A percentile compares a stretch with the other conserved stretches of the same genome.
Conservation (phyloP, 345 rosid species). For the Brassica incana region DNA sequence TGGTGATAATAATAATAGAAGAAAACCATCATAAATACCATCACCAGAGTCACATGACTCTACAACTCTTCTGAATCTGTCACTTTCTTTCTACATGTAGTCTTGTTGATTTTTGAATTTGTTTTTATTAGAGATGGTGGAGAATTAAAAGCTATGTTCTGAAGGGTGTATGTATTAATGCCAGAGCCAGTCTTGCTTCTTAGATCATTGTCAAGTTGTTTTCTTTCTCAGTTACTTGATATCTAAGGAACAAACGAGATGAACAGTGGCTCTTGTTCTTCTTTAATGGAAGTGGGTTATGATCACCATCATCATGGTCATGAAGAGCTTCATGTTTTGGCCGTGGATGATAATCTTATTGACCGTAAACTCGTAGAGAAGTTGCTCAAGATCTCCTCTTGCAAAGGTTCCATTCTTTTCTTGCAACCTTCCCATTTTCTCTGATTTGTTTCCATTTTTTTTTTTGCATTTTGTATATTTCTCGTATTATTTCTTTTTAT, state of each 20-base stretch:
- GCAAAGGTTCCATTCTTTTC: neutral
- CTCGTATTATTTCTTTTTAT: neutral
- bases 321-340: constrained; percentile 22
- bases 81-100: constrained; percentile 42
- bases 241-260: constrained; percentile 24
- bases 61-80: constrained; percentile 30
- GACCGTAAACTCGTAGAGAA: constrained; percentile 70
- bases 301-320: constrained; percentile 17
- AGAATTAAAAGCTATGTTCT: constrained; percentile 18
- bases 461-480: neutral
- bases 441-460: neutral
- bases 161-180: constrained; percentile 8
- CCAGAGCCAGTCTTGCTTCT: constrained; percentile 14
- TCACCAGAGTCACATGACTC: constrained; percentile 41
- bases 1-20: constrained; percentile 26
- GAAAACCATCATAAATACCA: constrained; percentile 36
- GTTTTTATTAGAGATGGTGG: neutral
- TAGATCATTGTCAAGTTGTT: constrained; percentile 24
- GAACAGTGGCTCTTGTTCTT: constrained; percentile 38
- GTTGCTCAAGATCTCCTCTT: constrained; percentile 7
- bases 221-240: constrained; percentile 21
- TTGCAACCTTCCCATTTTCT: neutral
- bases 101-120: constrained; percentile 1
- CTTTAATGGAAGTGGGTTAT: constrained; percentile 33
- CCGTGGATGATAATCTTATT: constrained; percentile 65